Evolutionary conservation across 768 basidiomycete species (phyloP).

Genomic region (Chalciporus piperatus): DNA sequence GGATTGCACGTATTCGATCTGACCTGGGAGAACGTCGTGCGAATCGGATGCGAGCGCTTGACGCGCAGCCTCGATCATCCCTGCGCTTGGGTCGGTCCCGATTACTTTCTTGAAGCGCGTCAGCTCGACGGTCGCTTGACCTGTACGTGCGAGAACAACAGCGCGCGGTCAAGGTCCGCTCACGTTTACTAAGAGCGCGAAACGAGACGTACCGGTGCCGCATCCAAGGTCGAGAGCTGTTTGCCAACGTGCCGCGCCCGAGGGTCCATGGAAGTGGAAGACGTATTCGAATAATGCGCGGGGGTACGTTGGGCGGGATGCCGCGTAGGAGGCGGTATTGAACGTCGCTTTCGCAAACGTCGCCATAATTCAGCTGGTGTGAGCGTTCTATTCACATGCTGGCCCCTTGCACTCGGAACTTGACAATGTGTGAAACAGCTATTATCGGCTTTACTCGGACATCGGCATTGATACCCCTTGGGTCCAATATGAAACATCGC

Average conservation of each 20-base stretch:
- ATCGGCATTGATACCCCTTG: no score
- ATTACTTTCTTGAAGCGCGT: conserved; percentile 55
- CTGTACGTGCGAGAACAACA: conserved; percentile 30
- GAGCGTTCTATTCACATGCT: background rate
- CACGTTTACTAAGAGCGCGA: background rate
- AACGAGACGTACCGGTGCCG: conserved; percentile 63
- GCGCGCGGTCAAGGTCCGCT: no score
- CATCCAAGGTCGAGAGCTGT: conserved; percentile 76
- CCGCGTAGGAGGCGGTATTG: conserved; percentile 64
- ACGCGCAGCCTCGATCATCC: conserved; percentile 64
- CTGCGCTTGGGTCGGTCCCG: conserved; percentile 69
- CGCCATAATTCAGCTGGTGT: conserved; percentile 49
- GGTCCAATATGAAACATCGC: background rate
- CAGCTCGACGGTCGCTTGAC: conserved; percentile 67
- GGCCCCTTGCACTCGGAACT: background rate
- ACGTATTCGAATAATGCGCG: conserved; percentile 59
- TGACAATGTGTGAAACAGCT: background rate
- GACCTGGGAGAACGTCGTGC: conserved; percentile 12
- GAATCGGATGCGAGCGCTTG: conserved; percentile 12
- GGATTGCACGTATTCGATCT: conserved; percentile 37
- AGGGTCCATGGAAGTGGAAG: conserved; percentile 51
- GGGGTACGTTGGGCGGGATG: conserved; percentile 74
- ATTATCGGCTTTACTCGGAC: background rate
- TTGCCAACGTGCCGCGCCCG: conserved; percentile 39
- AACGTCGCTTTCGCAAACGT: conserved; percentile 73